Evolutionary conservation across 2,329 filamentous ascomycete species (phyloP), one percentile per base, ranked within the genome.

Genomic region (Sarocladium oryzae): DNA sequence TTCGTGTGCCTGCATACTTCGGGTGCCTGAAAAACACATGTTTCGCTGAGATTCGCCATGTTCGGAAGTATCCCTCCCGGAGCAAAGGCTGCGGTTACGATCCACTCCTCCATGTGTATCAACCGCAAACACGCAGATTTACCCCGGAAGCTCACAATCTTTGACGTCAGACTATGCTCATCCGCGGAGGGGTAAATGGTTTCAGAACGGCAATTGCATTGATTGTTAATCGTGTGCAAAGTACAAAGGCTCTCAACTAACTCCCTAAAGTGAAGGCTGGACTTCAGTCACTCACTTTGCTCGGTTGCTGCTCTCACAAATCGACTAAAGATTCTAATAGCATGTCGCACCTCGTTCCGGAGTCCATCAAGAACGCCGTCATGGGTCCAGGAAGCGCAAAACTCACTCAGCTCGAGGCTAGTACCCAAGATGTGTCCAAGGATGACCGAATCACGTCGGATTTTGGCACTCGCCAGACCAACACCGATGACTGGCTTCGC

Each of bases 401-500:
- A 73, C 61, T 79, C 23, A 72, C 75, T 15, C 82, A 90, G 59
- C 71, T 91, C 45, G 65, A 73, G 23, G 67, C 69, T 36, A 71
- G 83, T 55, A 85, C 71, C 3, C 77, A 81, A 51, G 75, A 88
- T 61, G 74, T 81, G 2, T 69, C 77, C 40, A 67, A 77, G 48
- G 75, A 80, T 33, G 72, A 76, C 28, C 75, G 78, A 35, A 80
- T 90, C 57, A 92, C 88, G 0, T 85, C 84, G 46, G 89, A 95
- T 61, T 88, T 78, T 68, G 89, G 89, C 20, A 81, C 85, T 24
- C 88, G 85, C 66, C 78, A 89, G 60, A 70, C 73, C 37, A 85
- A 85, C 59, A 84, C 85, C 1, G 89, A 95, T 61, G 78, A 90
- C 63, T 93, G 88, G 88, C 72, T 95, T 51, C 81, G 79, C 50